A percentile compares a stretch with the other conserved stretches of the same genome.
These are phyloP conservation scores for Cocos nucifera DNA, from an alignment of 176 grass and related monocot genomes.

Conservation along the genomic window DNA sequence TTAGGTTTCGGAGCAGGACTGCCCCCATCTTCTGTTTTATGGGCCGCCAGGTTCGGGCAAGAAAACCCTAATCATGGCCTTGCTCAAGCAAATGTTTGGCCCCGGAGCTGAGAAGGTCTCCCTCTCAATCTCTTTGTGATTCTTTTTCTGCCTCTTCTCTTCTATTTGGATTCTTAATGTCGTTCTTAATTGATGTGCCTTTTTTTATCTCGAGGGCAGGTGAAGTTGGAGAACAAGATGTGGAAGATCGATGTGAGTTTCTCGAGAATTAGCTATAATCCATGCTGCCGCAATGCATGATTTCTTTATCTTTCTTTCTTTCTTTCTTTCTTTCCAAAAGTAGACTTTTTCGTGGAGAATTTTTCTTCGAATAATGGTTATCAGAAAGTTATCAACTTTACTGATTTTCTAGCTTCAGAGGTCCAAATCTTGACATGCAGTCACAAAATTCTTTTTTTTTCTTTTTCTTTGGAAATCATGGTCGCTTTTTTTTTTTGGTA, in stretches of 20 bases:
- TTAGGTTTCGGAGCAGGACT: slow-evolving; percentile 92
- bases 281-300: too few relatives aligned
- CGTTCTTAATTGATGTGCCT: too few relatives aligned
- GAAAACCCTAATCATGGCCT: slow-evolving; percentile 96
- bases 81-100: slow-evolving; percentile 93
- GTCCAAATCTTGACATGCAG: too few relatives aligned
- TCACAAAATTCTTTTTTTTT: too few relatives aligned
- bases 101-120: slow-evolving; percentile 58
- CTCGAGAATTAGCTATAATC: too few relatives aligned
- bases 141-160: background rate
- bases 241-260: slow-evolving; percentile 94
- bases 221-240: slow-evolving; percentile 94
- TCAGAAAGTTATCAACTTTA: too few relatives aligned
- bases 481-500: too few relatives aligned
- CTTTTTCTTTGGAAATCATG: too few relatives aligned
- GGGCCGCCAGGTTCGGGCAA: slow-evolving; percentile 83
- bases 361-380: too few relatives aligned
- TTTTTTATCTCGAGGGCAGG: slow-evolving; percentile 28
- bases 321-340: background rate
- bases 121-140: background rate
- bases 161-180: too few relatives aligned
- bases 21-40: slow-evolving; percentile 95
- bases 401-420: too few relatives aligned
- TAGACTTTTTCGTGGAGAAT: too few relatives aligned
- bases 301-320: background rate